These are phyloP conservation scores for Pyrenochaeta sp. DNA, from an alignment of 2,329 filamentous ascomycete species.

Conservation along the genomic window DNA sequence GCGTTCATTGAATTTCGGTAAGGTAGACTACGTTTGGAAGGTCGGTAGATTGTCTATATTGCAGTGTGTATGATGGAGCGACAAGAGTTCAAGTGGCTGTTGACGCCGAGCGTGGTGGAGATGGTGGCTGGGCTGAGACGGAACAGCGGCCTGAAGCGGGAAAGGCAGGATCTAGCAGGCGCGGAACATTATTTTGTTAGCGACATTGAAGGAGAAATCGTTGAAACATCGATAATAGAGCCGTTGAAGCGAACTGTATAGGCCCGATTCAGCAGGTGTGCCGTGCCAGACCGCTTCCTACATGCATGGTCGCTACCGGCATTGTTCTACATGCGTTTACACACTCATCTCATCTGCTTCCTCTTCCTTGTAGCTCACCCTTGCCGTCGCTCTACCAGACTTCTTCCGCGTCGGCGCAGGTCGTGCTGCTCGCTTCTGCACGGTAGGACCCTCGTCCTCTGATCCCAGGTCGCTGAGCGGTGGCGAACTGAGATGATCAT, in stretches of 20 bases:
- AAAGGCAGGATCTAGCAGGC: constrained; percentile 21
- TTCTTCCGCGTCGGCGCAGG: constrained; percentile 36
- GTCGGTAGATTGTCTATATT: constrained; percentile 18
- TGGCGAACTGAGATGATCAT: constrained; percentile 44
- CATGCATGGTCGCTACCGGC: not conserved
- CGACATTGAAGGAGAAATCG: not conserved
- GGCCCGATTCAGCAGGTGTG: constrained; percentile 7
- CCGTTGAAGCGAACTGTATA: constrained; percentile 2
- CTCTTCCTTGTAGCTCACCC: constrained; percentile 48
- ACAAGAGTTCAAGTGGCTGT: not conserved
- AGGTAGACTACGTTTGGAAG: constrained; percentile 16
- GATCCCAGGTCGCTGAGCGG: constrained; percentile 52
- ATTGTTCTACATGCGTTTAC: constrained; percentile 18
- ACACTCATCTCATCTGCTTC: constrained; percentile 40
- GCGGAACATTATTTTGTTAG: constrained; percentile 20
- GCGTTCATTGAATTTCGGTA: constrained; percentile 3
- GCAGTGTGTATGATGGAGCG: not conserved
- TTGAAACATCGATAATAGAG: not conserved
- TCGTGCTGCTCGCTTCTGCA: constrained; percentile 34
- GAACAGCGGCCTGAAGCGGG: constrained; percentile 26
- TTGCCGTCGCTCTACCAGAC: constrained; percentile 35
- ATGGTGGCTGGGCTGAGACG: constrained; percentile 7
- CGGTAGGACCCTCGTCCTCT: constrained; percentile 30
- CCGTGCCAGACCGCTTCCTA: not conserved
- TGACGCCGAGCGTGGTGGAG: constrained; percentile 1